Evolutionary conservation across 2,329 filamentous ascomycete genomes (phyloP), one percentile per base, ranked within the genome.

Genomic region (Exophiala sideris): DNA sequence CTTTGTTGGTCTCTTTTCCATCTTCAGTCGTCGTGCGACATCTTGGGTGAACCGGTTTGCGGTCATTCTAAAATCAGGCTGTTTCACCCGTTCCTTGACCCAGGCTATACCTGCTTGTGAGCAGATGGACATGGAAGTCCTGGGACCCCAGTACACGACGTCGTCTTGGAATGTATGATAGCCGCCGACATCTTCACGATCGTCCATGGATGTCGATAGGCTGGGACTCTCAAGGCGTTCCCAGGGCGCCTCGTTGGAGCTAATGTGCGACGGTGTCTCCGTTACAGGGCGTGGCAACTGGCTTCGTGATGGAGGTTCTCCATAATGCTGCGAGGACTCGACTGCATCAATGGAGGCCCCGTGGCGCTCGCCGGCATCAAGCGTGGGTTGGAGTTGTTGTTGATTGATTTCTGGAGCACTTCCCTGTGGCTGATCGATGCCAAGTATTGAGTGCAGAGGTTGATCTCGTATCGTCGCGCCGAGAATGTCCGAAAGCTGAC

Each of bases 41-140:
- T 44, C 41, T 3, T 12, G 41, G 3, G 41, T 14, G n/a, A 44
- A 44, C 14, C n/a, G 18, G n/a, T n/a, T n/a, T 5, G 35, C 21
- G 8, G 11, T 38, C 2, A 10, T n/a, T 34, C n/a, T 10, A 12
- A 49, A 49, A 18, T 41, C 47, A 6, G 47, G 36, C 21, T 41
- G 38, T 16, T 33, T 41, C 7, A 39, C 35, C 29, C 38, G 11
- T 5, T 34, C 48, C n/a, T 16, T 50, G 21, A 50, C 48, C 48
- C 48, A 50, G 6, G 38, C 38, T 34, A 50, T 50, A 21, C 48
- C 48, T 10, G 48, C n/a, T 33, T 16, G 10, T 16, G 48, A 50
- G 39, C 48, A 50, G n/a, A 50, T 34, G 11, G 48, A 12, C 48
- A 50, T 42, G 39, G 9, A 35, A 4, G 38, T 44, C n/a, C 48